Evolutionary conservation across 2,329 filamentous ascomycete species (phyloP).

Genomic region (Aureobasidium sp.): DNA sequence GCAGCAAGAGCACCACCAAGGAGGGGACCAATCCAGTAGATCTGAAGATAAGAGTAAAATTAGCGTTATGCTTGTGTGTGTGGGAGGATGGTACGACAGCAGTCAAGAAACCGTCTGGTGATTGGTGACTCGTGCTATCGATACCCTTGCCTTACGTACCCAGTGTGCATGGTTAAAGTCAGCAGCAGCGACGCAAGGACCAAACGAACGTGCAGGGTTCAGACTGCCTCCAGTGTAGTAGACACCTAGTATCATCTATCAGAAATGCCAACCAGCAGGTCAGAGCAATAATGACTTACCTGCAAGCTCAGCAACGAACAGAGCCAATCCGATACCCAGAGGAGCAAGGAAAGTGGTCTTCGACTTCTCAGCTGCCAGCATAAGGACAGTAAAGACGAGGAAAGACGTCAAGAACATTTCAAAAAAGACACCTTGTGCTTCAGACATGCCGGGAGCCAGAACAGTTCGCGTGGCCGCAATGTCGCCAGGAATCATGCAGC

Average conservation of each 20-base stretch:
- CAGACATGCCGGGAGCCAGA: constrained; percentile 23
- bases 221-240: constrained; percentile 30
- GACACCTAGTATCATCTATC: constrained; percentile 19
- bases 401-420: constrained; percentile 30
- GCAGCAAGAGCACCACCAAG: constrained; percentile 21
- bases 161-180: constrained; percentile 27
- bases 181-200: constrained; percentile 25
- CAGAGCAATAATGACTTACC: constrained; percentile 6
- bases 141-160: neutral
- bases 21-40: constrained; percentile 25
- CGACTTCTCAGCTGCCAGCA: constrained; percentile 31
- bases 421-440: constrained; percentile 28
- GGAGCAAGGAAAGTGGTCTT: constrained; percentile 28
- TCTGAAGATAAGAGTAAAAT: constrained; percentile 13
- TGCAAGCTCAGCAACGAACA: constrained; percentile 23
- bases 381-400: constrained; percentile 29
- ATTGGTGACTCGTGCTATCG: neutral
- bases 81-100: too few relatives aligned
- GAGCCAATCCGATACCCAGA: constrained; percentile 22
- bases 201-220: constrained; percentile 30
- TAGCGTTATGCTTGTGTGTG: neutral
- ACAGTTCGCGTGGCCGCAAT: constrained; percentile 26
- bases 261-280: neutral
- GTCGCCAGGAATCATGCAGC: constrained; percentile 26
- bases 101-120: too few relatives aligned